phyloP scores from a whole-genome alignment of 345 rosid species.

The Cochlearia excelsa region DNA sequence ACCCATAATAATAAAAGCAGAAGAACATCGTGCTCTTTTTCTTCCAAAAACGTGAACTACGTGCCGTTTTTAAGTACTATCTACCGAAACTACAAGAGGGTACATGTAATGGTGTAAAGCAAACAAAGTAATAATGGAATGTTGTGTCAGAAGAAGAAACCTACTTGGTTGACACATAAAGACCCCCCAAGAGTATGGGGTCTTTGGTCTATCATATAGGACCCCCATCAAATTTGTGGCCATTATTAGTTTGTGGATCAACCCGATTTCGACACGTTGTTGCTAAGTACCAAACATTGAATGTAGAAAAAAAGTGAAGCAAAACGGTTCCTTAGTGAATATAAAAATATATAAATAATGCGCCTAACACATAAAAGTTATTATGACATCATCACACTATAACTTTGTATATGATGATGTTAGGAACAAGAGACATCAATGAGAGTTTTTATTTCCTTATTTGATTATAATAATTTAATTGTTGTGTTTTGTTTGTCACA shows the following conservation, averaged over 20 bases:
- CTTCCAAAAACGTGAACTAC: slow-evolving; percentile 13
- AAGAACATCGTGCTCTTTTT: slow-evolving; percentile 15
- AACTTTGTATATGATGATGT: slow-evolving; percentile 23
- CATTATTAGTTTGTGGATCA: slow-evolving; percentile 27
- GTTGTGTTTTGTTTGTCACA: slow-evolving; percentile 19
- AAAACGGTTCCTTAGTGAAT: slow-evolving; percentile 34
- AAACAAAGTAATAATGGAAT: slow-evolving; percentile 34
- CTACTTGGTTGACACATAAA: slow-evolving; percentile 28
- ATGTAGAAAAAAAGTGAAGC: slow-evolving; percentile 26
- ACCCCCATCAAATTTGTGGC: slow-evolving; percentile 27
- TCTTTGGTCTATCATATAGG: not conserved
- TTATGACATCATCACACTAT: slow-evolving; percentile 32
- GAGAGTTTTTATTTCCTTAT: not conserved
- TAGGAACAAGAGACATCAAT: slow-evolving; percentile 16
- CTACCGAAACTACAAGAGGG: slow-evolving; percentile 11
- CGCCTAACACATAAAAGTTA: slow-evolving; percentile 23
- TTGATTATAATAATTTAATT: too few relatives aligned
- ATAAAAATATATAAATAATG: not conserved
- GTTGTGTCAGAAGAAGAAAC: slow-evolving; percentile 26
- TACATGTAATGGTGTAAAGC: slow-evolving; percentile 24
- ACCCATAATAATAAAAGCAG: not conserved
- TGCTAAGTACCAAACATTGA: slow-evolving; percentile 34
- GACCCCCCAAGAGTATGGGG: slow-evolving; percentile 25
- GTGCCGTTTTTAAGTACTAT: slow-evolving; percentile 19
- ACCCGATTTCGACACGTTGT: slow-evolving; percentile 37